phyloP scores from a whole-genome alignment of 768 basidiomycete species.

The Polyporus arcularius region DNA sequence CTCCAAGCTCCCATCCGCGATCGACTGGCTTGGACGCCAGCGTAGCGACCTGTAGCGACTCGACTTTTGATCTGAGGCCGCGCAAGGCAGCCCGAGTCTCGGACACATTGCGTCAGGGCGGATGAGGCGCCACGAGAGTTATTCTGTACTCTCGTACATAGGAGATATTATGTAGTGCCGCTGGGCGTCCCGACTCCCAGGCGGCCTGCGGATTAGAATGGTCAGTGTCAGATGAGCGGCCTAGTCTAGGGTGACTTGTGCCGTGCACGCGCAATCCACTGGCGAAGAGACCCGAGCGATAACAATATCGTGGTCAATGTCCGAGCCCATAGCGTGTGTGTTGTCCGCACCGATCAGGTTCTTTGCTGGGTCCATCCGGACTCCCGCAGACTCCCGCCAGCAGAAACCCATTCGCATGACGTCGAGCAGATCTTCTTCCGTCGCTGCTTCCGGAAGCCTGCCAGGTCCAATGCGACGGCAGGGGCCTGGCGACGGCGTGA shows the following conservation, averaged over 20 bases:
- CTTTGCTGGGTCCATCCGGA: too few relatives aligned
- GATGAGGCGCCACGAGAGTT: neutral
- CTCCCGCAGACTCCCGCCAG: too few relatives aligned
- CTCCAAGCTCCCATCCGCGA: neutral
- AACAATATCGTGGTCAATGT: neutral
- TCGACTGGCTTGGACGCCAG: neutral
- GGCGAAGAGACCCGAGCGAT: neutral
- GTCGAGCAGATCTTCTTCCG: too few relatives aligned
- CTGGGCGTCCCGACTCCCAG: neutral
- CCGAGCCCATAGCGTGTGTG: neutral
- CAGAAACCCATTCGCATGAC: too few relatives aligned
- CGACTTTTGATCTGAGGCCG: neutral
- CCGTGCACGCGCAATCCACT: neutral
- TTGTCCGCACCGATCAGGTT: too few relatives aligned
- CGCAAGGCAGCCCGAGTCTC: too few relatives aligned
- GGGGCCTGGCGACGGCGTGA: too few relatives aligned
- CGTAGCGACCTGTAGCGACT: neutral
- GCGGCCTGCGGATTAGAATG: neutral
- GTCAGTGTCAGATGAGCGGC: constrained; percentile 5
- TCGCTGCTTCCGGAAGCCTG: too few relatives aligned
- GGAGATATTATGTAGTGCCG: too few relatives aligned
- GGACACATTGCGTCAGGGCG: too few relatives aligned
- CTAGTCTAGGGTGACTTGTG: neutral
- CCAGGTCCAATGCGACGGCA: too few relatives aligned
- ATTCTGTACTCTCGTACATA: neutral